These are phyloP conservation scores for Ceratocystiopsis minuta DNA, from an alignment of 2,329 filamentous ascomycete species.

Conservation along the genomic window DNA sequence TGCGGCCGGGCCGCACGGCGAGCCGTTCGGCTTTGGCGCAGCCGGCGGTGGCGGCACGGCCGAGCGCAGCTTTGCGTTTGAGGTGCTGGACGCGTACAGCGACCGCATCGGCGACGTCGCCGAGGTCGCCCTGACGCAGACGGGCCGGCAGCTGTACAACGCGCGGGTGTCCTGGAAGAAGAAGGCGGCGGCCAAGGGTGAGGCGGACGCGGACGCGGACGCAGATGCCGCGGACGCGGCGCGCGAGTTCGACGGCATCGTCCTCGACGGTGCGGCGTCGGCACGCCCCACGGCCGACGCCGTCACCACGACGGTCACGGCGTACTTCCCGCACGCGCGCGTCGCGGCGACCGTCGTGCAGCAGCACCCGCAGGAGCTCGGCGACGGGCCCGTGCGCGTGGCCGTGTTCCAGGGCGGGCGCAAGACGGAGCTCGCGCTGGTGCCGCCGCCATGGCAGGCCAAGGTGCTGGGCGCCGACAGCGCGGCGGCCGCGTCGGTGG, in stretches of 20 bases:
- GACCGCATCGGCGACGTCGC: slow-evolving; percentile 29
- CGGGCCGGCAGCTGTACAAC: slow-evolving; percentile 27
- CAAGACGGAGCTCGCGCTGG: slow-evolving; percentile 39
- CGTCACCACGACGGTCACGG: slow-evolving; percentile 31
- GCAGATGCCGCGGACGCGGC: slow-evolving; percentile 3
- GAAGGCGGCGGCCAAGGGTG: slow-evolving; percentile 11
- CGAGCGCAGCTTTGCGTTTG: slow-evolving; percentile 32
- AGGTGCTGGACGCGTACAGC: slow-evolving; percentile 42
- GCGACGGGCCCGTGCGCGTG: slow-evolving; percentile 32
- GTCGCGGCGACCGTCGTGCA: slow-evolving; percentile 62
- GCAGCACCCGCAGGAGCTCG: slow-evolving; percentile 15
- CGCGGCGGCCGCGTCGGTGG: slow-evolving; percentile 62
- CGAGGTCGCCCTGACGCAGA: slow-evolving; percentile 31
- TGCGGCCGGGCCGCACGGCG: slow-evolving; percentile 20
- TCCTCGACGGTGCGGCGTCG: slow-evolving; percentile 20
- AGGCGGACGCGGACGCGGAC: neutral
- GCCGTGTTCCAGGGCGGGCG: slow-evolving; percentile 58
- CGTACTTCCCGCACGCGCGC: slow-evolving; percentile 68
- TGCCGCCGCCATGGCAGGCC: slow-evolving; percentile 60
- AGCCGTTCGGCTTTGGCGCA: slow-evolving; percentile 36
- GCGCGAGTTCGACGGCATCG: slow-evolving; percentile 27
- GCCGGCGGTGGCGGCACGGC: slow-evolving; percentile 14
- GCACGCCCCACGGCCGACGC: neutral
- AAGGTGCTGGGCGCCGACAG: slow-evolving; percentile 55
- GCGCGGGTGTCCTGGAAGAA: slow-evolving; percentile 26